These are phyloP conservation scores for Avena insularis DNA, from an alignment of 176 grass and related monocot genomes.

Conservation along the genomic window DNA sequence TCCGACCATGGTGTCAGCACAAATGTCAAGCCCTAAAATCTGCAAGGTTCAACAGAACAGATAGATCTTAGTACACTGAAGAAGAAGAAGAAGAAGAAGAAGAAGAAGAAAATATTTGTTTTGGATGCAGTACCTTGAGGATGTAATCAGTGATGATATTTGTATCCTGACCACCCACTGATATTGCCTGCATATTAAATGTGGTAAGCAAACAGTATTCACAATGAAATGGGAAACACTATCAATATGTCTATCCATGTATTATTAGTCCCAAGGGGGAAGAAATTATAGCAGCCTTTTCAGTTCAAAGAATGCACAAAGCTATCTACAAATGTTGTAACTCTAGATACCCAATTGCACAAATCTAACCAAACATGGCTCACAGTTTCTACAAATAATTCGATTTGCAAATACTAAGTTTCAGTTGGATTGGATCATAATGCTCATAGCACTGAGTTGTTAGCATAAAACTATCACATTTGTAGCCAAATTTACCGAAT, in stretches of 20 bases:
- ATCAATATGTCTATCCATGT: neutral
- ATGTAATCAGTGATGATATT: slow-evolving; percentile 66
- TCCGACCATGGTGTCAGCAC: slow-evolving; percentile 63
- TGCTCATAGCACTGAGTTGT: neutral
- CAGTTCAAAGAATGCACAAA: neutral
- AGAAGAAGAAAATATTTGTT: neutral
- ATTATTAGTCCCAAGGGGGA: neutral
- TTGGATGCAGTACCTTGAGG: slow-evolving; percentile 52
- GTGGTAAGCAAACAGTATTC: neutral
- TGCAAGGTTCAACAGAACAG: slow-evolving; percentile 37
- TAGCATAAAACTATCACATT: no score
- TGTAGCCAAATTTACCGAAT: no score
- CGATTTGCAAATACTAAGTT: neutral
- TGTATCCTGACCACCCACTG: slow-evolving; percentile 56
- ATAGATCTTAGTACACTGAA: neutral
- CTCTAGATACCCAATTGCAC: neutral
- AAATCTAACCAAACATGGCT: neutral
- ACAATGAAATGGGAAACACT: neutral
- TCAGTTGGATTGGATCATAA: neutral
- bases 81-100: neutral
- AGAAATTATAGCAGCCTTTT: neutral
- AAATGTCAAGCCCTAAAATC: slow-evolving; percentile 74
- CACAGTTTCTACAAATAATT: neutral
- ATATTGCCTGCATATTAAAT: slow-evolving; percentile 50
- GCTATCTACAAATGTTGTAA: neutral